These are phyloP conservation scores for Yarrowia sp. DNA, from an alignment of 805 yeast species.

Conservation along the genomic window DNA sequence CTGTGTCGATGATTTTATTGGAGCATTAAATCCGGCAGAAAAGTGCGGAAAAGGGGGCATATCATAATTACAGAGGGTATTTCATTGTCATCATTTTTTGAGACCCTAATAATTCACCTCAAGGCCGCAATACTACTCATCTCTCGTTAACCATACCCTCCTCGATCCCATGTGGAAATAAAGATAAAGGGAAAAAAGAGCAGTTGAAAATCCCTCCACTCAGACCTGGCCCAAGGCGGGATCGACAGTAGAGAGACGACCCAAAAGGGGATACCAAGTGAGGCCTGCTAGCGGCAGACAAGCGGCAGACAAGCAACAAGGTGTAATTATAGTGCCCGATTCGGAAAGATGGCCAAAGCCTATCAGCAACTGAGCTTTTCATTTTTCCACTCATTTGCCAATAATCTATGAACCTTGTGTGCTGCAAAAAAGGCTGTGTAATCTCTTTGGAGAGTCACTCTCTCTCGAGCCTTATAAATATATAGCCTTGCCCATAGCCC, in stretches of 20 bases:
- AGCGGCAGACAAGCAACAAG: constrained; percentile 3
- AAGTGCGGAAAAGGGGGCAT: too few species aligned
- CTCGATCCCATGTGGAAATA: constrained; percentile 16
- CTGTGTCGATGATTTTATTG: neutral
- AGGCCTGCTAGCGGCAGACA: neutral
- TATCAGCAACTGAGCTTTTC: neutral
- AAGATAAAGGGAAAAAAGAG: neutral
- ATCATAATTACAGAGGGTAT: too few species aligned
- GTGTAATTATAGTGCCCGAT: constrained; percentile 23
- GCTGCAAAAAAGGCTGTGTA: constrained; percentile 7
- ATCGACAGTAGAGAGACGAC: constrained; percentile 11
- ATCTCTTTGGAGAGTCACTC: neutral
- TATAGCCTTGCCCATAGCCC: neutral
- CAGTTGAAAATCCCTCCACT: constrained; percentile 9
- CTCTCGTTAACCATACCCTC: neutral
- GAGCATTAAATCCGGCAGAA: neutral
- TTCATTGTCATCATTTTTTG: too few species aligned
- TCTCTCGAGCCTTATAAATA: neutral
- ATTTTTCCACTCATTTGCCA: neutral
- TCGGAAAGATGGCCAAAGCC: constrained; percentile 23
- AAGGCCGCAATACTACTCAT: too few species aligned
- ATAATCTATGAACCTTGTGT: constrained; percentile 6
- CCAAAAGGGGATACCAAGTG: constrained; percentile 8
- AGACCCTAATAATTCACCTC: too few species aligned
- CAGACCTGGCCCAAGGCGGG: constrained; percentile 17